Base-by-base conservation (phyloP, 2,329 filamentous ascomycete genomes). In the Kalaharituber pfeilii region DNA sequence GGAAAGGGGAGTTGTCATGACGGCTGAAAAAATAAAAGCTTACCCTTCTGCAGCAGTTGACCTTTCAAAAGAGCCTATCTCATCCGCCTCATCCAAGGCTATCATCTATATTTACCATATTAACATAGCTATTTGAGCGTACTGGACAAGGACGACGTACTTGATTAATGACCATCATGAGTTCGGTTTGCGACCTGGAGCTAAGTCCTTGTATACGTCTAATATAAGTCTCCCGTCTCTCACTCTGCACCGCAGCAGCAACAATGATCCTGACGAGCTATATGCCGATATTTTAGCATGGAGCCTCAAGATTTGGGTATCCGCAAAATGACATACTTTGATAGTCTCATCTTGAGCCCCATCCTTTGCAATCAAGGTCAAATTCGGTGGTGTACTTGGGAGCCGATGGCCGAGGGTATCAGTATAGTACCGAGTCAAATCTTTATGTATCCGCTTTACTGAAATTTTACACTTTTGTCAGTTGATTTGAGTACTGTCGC, bases 221-320 rank as follows among this genome's bases (percentile, higher is more conserved):
- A 45, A 64, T 63, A 52, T 63, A 64, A 15, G 63, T 56, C 49
- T 61, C 61, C 53, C 59, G 55, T n/a, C 62, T 57, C 45, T 64
- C 63, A 22, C 61, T 63, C 33, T 62, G 61, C 13, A 64, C 61
- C 5, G 63, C 63, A 26, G 62, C 61, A 28, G 62, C 59, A 27
- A 64, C 61, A 50, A 64, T 57, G n/a, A 64, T 57, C 56, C 63
- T 63, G 36, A 59, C 57, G 15, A 64, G 57, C 61, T 62, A 51
- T 24, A 54, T 27, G n/a, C 8, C 20, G 33, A 26, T 20, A 42
- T 53, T n/a, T n/a, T n/a, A n/a, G n/a, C n/a, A n/a, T n/a, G n/a
- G n/a, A n/a, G n/a, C n/a, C n/a, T n/a, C n/a, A n/a, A n/a, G n/a
- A n/a, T n/a, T 18, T 13, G 6, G 22, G 47, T 29, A 47, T 7